Evolutionary conservation across 202 grass and related monocot genomes (phyloP).

Genomic region (Cymbopogon flexuosus): DNA sequence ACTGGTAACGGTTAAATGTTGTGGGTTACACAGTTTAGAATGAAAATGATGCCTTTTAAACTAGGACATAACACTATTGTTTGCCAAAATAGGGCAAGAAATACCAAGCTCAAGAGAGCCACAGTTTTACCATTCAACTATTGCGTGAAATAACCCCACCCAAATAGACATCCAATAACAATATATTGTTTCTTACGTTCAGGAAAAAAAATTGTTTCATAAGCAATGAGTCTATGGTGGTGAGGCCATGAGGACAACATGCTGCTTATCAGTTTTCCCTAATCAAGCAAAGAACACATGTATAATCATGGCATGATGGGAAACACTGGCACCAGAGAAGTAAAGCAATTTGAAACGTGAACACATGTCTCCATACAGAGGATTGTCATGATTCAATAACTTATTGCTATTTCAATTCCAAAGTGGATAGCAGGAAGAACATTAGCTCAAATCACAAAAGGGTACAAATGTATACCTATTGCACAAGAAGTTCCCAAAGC

Average conservation of each 20-base stretch:
- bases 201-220: background rate
- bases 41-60: background rate
- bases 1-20: background rate
- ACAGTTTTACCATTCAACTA: background rate
- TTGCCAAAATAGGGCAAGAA: background rate
- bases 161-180: background rate
- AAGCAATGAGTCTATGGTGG: background rate
- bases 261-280: background rate
- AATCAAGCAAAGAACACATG: slow-evolving; percentile 7
- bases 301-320: background rate
- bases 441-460: background rate
- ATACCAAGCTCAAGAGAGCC: background rate
- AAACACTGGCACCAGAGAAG: background rate
- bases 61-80: background rate
- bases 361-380: background rate
- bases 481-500: slow-evolving; percentile 92
- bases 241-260: background rate
- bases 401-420: background rate
- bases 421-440: background rate
- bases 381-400: background rate
- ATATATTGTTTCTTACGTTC: background rate
- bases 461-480: slow-evolving; percentile 61
- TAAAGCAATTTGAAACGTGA: background rate
- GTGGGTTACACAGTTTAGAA: slow-evolving; percentile 14
- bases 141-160: background rate